Conservation (phyloP, 2,329 filamentous ascomycete species). For the Tolypocladium capitatum region DNA sequence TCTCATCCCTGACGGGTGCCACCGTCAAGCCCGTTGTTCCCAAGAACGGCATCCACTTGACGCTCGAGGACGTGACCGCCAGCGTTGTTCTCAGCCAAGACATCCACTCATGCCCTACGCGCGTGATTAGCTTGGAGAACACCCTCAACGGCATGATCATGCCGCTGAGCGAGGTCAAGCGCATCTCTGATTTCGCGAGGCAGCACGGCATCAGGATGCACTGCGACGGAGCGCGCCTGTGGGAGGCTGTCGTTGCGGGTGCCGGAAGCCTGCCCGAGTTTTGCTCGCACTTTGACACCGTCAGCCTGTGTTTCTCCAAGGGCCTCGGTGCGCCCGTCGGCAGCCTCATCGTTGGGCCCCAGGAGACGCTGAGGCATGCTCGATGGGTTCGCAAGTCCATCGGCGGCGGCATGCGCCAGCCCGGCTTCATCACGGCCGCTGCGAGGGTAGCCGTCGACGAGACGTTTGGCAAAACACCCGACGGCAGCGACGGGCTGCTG, state of each 20-base stretch:
- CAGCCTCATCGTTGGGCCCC: constrained; percentile 51
- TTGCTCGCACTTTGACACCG: constrained; percentile 55
- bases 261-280: constrained; percentile 55
- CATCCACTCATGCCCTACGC: constrained; percentile 67
- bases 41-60: constrained; percentile 58
- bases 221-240: constrained; percentile 67
- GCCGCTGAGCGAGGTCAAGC: constrained; percentile 56
- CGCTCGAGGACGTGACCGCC: constrained; percentile 60
- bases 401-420: constrained; percentile 61
- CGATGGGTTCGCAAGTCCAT: constrained; percentile 51
- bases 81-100: constrained; percentile 53
- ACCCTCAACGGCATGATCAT: constrained; percentile 69
- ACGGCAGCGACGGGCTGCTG: constrained; percentile 42
- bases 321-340: constrained; percentile 72
- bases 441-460: constrained; percentile 53
- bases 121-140: constrained; percentile 74
- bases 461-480: constrained; percentile 24
- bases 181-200: constrained; percentile 59
- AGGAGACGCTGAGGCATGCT: constrained; percentile 21
- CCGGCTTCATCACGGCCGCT: constrained; percentile 59
- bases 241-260: constrained; percentile 65
- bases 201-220: constrained; percentile 54
- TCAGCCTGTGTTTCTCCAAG: constrained; percentile 71
- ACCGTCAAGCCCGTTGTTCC: constrained; percentile 54
- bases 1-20: constrained; percentile 59